A percentile compares a stretch with the other conserved stretches of the same genome.
Conservation (phyloP, 2,329 filamentous ascomycete species). For the Fusarium falciforme region DNA sequence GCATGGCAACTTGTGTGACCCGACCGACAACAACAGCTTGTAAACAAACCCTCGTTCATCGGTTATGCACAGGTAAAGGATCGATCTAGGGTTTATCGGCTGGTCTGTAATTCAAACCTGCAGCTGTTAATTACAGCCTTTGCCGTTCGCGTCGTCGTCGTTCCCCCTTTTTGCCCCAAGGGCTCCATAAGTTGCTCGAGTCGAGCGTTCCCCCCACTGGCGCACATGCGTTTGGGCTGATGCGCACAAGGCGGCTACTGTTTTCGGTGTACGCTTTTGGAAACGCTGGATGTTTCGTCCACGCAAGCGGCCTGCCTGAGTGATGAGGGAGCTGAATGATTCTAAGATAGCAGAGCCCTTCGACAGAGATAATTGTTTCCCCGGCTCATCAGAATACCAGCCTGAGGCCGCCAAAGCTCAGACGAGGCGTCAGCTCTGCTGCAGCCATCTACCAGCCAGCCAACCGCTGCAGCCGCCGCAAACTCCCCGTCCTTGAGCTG, state of each 20-base stretch:
- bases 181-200: background rate
- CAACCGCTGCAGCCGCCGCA: slow-evolving; percentile 31
- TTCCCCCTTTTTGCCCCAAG: slow-evolving; percentile 17
- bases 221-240: background rate
- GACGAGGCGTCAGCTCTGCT: slow-evolving; percentile 2
- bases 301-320: background rate
- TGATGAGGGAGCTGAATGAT: background rate
- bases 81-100: background rate
- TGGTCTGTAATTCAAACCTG: slow-evolving; percentile 1
- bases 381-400: no score
- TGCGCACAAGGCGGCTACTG: slow-evolving; percentile 9
- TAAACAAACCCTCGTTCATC: background rate
- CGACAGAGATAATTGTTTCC: no score
- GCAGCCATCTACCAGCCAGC: slow-evolving; percentile 7
- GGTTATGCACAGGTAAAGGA: background rate
- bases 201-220: slow-evolving; percentile 18
- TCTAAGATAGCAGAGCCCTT: background rate
- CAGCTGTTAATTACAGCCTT: slow-evolving; percentile 15
- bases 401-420: background rate
- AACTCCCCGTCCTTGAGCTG: background rate
- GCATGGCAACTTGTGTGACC: background rate
- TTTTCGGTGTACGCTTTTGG: background rate
- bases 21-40: background rate
- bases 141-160: background rate
- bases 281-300: background rate